Evolutionary conservation across 164 flowering plant genomes (phyloP).

Genomic region (Vitis rupestris): DNA sequence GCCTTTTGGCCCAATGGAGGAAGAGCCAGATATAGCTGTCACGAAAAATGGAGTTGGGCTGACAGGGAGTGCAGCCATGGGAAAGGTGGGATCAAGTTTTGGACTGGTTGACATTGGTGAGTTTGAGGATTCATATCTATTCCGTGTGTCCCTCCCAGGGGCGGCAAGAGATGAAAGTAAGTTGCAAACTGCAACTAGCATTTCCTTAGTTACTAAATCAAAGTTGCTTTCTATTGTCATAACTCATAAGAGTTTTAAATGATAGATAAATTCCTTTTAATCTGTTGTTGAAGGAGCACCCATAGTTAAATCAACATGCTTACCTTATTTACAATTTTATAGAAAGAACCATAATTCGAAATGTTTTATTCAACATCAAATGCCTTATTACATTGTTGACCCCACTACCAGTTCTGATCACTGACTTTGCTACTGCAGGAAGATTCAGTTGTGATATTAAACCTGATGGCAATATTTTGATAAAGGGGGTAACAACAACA

Average conservation of each 20-base stretch:
- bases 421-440: slow-evolving; percentile 29
- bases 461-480: slow-evolving; percentile 46
- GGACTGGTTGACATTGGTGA: slow-evolving; percentile 63
- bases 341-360: too few relatives aligned
- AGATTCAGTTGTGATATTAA: slow-evolving; percentile 61
- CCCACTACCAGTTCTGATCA: background rate
- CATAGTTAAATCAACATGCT: too few relatives aligned
- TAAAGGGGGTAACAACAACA: slow-evolving; percentile 60
- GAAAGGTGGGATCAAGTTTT: slow-evolving; percentile 46
- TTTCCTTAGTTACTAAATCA: background rate
- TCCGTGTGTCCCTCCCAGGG: slow-evolving; percentile 71
- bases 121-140: slow-evolving; percentile 50
- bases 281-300: too few relatives aligned
- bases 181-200: slow-evolving; percentile 7
- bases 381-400: background rate
- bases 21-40: slow-evolving; percentile 38
- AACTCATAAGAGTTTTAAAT: background rate
- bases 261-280: too few relatives aligned
- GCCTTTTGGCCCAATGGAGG: slow-evolving; percentile 37
- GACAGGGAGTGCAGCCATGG: slow-evolving; percentile 57
- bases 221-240: background rate
- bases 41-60: slow-evolving; percentile 46
- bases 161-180: slow-evolving; percentile 65
- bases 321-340: too few relatives aligned
- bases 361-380: too few relatives aligned